These are phyloP conservation scores for Fusarium marasasianum DNA, from an alignment of 2,329 filamentous ascomycete species.

Conservation along the genomic window DNA sequence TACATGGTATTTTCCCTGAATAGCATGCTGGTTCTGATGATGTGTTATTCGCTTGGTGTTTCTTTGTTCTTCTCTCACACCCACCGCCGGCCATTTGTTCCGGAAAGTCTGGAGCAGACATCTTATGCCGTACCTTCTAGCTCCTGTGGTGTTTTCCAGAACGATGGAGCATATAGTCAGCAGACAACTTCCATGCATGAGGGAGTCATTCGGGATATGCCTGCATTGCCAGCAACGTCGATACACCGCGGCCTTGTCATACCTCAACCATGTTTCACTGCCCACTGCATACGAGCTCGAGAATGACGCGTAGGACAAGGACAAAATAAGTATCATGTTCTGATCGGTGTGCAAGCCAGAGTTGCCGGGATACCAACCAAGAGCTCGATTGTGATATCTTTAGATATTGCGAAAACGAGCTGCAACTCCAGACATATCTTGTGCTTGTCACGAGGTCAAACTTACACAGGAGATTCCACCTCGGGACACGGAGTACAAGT, in stretches of 20 bases:
- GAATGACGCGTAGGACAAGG: conserved; percentile 22
- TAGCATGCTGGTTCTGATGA: conserved; percentile 13
- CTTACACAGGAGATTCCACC: conserved; percentile 11
- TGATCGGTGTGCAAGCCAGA: conserved; percentile 18
- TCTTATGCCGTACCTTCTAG: conserved; percentile 11
- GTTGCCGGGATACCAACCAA: not conserved
- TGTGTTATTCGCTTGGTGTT: conserved; percentile 23
- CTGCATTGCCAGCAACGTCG: conserved; percentile 41
- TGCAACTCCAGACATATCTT: not conserved
- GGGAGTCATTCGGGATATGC: conserved; percentile 41
- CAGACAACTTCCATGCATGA: conserved; percentile 36
- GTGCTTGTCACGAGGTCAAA: conserved; percentile 22
- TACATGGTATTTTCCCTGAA: conserved; percentile 16
- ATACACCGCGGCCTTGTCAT: conserved; percentile 36
- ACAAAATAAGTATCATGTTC: conserved; percentile 1
- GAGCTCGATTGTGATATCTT: conserved; percentile 13
- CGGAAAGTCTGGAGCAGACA: conserved; percentile 8
- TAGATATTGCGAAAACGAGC: conserved; percentile 2
- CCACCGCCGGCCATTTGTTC: conserved; percentile 5
- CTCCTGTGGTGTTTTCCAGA: conserved; percentile 18
- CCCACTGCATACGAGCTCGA: conserved; percentile 25
- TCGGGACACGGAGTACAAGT: conserved; percentile 26
- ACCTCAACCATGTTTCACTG: conserved; percentile 41
- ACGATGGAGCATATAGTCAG: conserved; percentile 37
- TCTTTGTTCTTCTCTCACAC: conserved; percentile 12